Evolutionary conservation across 768 basidiomycete genomes (phyloP).

Genomic region (Auricularia sp.): DNA sequence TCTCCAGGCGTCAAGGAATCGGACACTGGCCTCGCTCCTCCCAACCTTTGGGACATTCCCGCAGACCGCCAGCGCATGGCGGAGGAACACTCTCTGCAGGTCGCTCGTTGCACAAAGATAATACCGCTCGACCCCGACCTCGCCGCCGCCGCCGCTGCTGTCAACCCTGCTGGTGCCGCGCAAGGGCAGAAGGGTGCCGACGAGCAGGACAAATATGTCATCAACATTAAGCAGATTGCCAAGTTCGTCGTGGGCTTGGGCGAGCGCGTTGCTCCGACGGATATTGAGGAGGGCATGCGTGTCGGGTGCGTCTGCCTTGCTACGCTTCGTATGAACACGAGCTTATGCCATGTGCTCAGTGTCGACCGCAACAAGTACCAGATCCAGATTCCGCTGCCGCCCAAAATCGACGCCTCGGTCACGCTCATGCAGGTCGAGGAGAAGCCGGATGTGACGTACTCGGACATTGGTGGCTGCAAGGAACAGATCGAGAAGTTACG

Average conservation of each 20-base stretch:
- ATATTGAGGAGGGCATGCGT: constrained; percentile 99
- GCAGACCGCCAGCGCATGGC: constrained; percentile 87
- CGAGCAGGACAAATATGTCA: constrained; percentile 98
- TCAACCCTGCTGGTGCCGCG: constrained; percentile 65
- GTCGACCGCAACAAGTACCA: constrained; percentile 96
- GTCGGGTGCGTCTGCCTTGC: constrained; percentile 65
- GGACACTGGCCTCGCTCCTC: constrained; percentile 92
- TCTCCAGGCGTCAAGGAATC: constrained; percentile 85
- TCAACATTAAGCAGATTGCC: constrained; percentile 98
- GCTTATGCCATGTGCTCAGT: constrained; percentile 28
- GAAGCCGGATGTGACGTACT: constrained; percentile 96
- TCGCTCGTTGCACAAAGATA: constrained; percentile 97
- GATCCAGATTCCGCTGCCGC: constrained; percentile 95
- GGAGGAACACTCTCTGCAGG: constrained; percentile 89
- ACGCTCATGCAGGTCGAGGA: constrained; percentile 99
- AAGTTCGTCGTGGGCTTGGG: constrained; percentile 98
- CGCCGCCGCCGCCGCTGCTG: constrained; percentile 66
- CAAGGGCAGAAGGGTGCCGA: constrained; percentile 95
- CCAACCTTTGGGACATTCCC: constrained; percentile 94
- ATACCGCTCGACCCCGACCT: constrained; percentile 72
- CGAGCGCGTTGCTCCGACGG: constrained; percentile 92
- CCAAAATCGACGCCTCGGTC: constrained; percentile 97
- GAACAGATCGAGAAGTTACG: constrained; percentile 98
- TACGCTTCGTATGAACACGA: background rate
- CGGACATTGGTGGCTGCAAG: constrained; percentile 96